Base-by-base conservation (phyloP, 2,329 filamentous ascomycete genomes). In the Colletotrichum nymphaeae region DNA sequence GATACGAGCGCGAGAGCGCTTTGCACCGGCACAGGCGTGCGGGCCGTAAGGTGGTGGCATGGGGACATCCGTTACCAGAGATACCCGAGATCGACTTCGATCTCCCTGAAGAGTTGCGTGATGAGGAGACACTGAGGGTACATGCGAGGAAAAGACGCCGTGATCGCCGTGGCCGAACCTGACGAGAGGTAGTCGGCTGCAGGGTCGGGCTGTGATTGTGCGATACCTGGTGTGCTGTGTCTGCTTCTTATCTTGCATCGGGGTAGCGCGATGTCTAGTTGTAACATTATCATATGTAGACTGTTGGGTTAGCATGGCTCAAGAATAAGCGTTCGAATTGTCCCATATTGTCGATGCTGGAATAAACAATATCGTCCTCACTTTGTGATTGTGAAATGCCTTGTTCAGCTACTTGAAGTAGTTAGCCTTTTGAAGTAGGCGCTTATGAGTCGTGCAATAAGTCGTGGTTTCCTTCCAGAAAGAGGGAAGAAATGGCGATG, bases 1-100 rank as follows among this genome's bases (percentile, higher is more conserved):
- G 89, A 28, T 92, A 97, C 79, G 88, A 96, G 74, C 92, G 96
- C 30, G 94, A 95, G 26, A 90, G 92, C 7, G 95, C 95, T 11
- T 83, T 98, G n/a, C 93, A 91, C 74, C 91, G 91, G 76, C 87
- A 90, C 62, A 89, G 95, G 42, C 91, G 94, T 65, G 90, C 91
- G 63, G 90, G 91, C 56, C 88, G 94, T 63, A 93, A 89, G 64
- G 87, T 92, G 19, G 86, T 93, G 60, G 96, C 95, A 4, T 98
- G 97, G 88, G 96, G 96, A 0, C 90, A 93, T 30, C 89, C 93
- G 0, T 83, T 98, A 24, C 95, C 95, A 1, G 94, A 97, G 16
- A 85, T 93, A 70, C 81, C 85, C 5, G 89, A 94, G 79, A 80
- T 80, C 37, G 94, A 97, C 55, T 98, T 98, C 80, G 87, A 90